These are phyloP conservation scores for Chrysochromulina parva DNA, from an alignment of 78 protist species.

Conservation along the genomic window DNA sequence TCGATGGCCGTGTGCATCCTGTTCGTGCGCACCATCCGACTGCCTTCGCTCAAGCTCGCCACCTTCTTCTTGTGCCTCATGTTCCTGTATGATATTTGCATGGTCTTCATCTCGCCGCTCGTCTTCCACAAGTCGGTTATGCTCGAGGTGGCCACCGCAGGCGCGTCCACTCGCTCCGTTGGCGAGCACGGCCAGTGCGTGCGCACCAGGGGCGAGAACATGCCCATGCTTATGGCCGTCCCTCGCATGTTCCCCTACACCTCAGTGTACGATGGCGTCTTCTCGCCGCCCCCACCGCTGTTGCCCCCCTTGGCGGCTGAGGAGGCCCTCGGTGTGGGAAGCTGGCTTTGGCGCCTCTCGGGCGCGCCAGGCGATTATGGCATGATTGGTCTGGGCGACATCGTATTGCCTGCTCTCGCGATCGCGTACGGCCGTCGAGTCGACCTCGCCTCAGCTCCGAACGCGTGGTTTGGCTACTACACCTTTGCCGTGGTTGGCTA, in stretches of 20 bases:
- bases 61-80: not conserved
- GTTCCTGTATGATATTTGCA: slow-evolving; percentile 50
- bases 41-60: not conserved
- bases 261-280: no score
- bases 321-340: no score
- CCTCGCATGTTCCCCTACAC: not conserved
- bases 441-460: not conserved
- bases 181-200: not conserved
- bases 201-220: not conserved
- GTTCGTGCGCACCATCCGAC: not conserved
- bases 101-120: slow-evolving; percentile 49
- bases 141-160: slow-evolving; percentile 44
- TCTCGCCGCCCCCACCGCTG: no score
- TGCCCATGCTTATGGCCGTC: not conserved
- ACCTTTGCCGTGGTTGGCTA: not conserved
- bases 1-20: not conserved
- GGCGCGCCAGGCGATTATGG: not conserved
- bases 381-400: slow-evolving; percentile 46
- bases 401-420: slow-evolving; percentile 44
- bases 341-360: not conserved
- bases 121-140: slow-evolving; percentile 37
- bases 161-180: not conserved
- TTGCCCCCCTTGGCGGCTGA: not conserved
- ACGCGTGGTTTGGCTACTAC: not conserved
- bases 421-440: slow-evolving; percentile 2